phyloP scores from a whole-genome alignment of 805 yeast species.

The Scheffersomyces ergatensis region DNA sequence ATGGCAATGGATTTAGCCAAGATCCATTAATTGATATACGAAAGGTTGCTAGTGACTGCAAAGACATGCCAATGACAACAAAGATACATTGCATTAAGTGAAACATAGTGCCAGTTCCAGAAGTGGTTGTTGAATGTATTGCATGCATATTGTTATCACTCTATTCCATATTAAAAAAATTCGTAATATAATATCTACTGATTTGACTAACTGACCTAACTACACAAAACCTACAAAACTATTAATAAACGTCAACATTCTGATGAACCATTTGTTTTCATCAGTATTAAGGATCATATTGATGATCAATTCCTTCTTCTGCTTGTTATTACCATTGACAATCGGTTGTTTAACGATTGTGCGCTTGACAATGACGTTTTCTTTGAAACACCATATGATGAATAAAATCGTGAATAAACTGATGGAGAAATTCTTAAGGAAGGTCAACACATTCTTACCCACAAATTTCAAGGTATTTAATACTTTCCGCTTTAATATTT shows the following conservation, averaged over 20 bases:
- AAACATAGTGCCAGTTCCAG: no score
- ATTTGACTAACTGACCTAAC: neutral
- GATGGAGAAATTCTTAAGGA: slow-evolving; percentile 32
- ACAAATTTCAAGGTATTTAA: slow-evolving; percentile 20
- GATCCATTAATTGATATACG: no score
- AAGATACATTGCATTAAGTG: no score
- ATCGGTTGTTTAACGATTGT: slow-evolving; percentile 36
- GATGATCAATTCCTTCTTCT: slow-evolving; percentile 36
- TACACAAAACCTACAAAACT: slow-evolving; percentile 42
- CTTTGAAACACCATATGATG: slow-evolving; percentile 41
- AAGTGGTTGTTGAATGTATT: no score
- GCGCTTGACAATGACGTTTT: slow-evolving; percentile 34
- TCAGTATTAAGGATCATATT: slow-evolving; percentile 41
- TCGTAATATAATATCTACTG: neutral
- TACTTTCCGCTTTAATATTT: slow-evolving; percentile 19
- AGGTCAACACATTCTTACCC: slow-evolving; percentile 25
- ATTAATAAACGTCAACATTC: slow-evolving; percentile 33
- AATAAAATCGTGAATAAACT: slow-evolving; percentile 36
- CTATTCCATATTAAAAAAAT: neutral
- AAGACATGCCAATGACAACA: no score
- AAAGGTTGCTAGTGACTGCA: no score
- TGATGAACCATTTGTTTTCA: slow-evolving; percentile 44
- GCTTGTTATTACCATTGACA: slow-evolving; percentile 11
- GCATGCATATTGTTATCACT: neutral
- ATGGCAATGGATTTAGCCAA: no score